These are phyloP conservation scores for Malassezia brasiliensis DNA, from an alignment of 1,284 basidiomycete genomes.

Conservation along the genomic window DNA sequence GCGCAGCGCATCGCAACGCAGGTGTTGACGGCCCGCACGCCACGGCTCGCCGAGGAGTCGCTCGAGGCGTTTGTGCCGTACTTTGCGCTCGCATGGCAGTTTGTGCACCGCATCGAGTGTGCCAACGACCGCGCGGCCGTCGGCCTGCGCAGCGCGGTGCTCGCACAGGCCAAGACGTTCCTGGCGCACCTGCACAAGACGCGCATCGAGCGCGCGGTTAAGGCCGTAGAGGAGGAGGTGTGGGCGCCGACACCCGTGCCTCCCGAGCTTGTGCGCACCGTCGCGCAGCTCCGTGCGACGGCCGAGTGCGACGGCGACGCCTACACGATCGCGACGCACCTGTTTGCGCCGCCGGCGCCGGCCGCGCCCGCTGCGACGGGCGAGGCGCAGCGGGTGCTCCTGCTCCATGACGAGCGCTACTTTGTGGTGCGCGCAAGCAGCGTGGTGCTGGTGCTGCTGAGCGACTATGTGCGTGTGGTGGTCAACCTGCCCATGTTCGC, in stretches of 20 bases:
- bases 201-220: conserved; percentile 72
- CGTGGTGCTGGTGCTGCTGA: conserved; percentile 63
- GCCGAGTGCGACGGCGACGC: conserved; percentile 72
- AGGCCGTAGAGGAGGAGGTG: conserved; percentile 79
- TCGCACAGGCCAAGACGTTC: conserved; percentile 70
- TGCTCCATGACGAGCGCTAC: conserved; percentile 60
- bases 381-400: conserved; percentile 57
- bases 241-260: conserved; percentile 75
- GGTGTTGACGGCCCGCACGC: conserved; percentile 56
- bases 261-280: conserved; percentile 59
- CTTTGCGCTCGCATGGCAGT: conserved; percentile 76
- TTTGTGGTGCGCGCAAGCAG: conserved; percentile 69
- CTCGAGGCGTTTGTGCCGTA: conserved; percentile 67
- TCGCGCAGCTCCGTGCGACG: conserved; percentile 65
- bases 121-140: conserved; percentile 83
- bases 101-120: conserved; percentile 75
- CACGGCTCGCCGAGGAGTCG: conserved; percentile 63
- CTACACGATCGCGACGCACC: conserved; percentile 21
- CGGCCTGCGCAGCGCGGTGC: conserved; percentile 56
- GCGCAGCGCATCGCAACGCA: background rate
- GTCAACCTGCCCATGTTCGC: conserved; percentile 78
- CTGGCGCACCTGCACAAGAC: conserved; percentile 73
- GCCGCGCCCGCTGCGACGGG: conserved; percentile 1
- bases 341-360: background rate
- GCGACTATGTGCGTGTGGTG: conserved; percentile 79